These are phyloP conservation scores for Globisporangium uncinulatum DNA, from an alignment of 352 stramenopile species.

Conservation along the genomic window DNA sequence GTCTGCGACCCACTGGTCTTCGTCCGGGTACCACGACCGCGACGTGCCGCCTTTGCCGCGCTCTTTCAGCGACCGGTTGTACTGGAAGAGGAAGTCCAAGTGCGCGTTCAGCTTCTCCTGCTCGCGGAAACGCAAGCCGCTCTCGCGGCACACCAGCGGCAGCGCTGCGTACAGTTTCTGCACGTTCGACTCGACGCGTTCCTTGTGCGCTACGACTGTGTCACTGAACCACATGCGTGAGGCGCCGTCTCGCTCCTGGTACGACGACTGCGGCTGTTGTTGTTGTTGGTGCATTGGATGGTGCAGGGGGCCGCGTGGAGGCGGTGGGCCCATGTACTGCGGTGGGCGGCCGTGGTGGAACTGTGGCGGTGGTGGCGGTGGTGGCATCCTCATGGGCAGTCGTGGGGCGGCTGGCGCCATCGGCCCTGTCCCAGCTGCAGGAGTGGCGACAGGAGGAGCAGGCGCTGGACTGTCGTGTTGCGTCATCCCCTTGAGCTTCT, in stretches of 20 bases:
- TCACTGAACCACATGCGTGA: conserved; percentile 86
- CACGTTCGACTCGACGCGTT: conserved; percentile 80
- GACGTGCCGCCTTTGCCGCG: conserved; percentile 77
- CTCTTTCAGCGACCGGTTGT: conserved; percentile 76
- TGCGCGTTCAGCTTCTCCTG: conserved; percentile 74
- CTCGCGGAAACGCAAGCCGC: conserved; percentile 74
- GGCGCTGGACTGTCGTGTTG: conserved; percentile 11
- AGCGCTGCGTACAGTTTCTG: conserved; percentile 82
- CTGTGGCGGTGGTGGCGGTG: conserved; percentile 2
- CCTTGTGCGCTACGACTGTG: conserved; percentile 76
- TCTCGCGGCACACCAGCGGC: conserved; percentile 75
- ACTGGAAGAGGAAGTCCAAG: conserved; percentile 85
- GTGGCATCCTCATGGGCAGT: neutral
- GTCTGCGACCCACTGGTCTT: conserved; percentile 78
- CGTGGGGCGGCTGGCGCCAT: conserved; percentile 15
- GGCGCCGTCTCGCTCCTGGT: conserved; percentile 21
- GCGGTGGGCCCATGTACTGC: conserved; percentile 7
- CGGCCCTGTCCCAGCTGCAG: conserved; percentile 3
- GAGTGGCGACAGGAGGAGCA: conserved; percentile 10
- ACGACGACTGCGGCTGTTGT: conserved; percentile 6
- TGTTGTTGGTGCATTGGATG: neutral
- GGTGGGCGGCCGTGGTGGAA: conserved; percentile 3
- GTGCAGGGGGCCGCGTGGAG: conserved; percentile 4
- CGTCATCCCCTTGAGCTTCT: conserved; percentile 71
- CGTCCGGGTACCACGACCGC: conserved; percentile 76